Conservation (phyloP, 345 rosid genomes). For the Syzygium aqueum region DNA sequence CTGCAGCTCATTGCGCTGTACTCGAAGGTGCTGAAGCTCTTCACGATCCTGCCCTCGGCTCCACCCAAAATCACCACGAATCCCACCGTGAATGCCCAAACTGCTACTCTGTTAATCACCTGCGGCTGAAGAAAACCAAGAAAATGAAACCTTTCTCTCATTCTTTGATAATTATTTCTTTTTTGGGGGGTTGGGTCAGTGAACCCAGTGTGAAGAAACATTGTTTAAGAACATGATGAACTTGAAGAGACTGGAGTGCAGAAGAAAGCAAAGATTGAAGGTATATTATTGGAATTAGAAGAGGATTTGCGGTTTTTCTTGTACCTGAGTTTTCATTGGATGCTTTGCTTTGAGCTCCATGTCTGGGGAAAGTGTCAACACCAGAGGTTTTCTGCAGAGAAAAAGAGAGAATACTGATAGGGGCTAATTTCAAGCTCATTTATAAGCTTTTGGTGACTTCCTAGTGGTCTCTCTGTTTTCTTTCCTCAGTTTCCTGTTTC, state of each 20-base stretch:
- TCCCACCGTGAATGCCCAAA: background rate
- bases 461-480: background rate
- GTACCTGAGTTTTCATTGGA: background rate
- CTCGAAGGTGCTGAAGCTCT: background rate
- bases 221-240: background rate
- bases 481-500: background rate
- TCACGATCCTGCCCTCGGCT: conserved; percentile 1
- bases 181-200: background rate
- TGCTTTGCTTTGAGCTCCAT: background rate
- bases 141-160: background rate
- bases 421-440: background rate
- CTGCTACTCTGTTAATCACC: background rate
- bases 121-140: background rate
- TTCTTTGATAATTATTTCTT: background rate
- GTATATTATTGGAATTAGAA: background rate
- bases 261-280: background rate
- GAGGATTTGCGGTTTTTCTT: background rate
- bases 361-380: background rate
- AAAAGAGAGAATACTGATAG: background rate
- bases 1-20: conserved; percentile 14
- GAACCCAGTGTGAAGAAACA: background rate
- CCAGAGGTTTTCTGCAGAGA: background rate
- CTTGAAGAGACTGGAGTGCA: background rate
- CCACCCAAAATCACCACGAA: background rate
- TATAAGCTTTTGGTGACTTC: background rate